Percentiles rank a stretch among this genome's conserved stretches.
Conservation (phyloP, 148 eudicot species). For the Heliosperma pusillum region DNA sequence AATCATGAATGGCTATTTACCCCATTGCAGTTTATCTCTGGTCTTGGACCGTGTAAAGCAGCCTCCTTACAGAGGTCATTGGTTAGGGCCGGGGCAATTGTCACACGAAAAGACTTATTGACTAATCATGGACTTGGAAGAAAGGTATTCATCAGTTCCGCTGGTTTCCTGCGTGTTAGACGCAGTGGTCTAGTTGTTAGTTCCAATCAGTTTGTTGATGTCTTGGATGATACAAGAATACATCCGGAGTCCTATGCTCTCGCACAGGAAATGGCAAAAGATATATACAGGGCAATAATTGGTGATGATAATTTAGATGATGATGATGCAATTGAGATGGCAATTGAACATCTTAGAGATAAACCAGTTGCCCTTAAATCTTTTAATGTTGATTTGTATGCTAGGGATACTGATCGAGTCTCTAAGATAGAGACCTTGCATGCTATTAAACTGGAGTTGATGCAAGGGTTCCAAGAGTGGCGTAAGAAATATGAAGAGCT, state of each 20-base stretch:
- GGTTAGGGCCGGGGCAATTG: slow-evolving; percentile 70
- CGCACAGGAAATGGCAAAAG: slow-evolving; percentile 95
- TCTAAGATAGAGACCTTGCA: slow-evolving; percentile 72
- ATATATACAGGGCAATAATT: slow-evolving; percentile 55
- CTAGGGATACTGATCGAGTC: slow-evolving; percentile 41
- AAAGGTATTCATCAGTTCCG: slow-evolving; percentile 83
- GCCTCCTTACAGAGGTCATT: slow-evolving; percentile 83
- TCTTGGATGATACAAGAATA: slow-evolving; percentile 96
- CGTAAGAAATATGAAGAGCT: slow-evolving; percentile 69
- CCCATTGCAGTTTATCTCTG: slow-evolving; percentile 90
- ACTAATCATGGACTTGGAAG: slow-evolving; percentile 77
- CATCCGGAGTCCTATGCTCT: slow-evolving; percentile 93
- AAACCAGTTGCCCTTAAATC: slow-evolving; percentile 57
- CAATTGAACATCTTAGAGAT: slow-evolving; percentile 89
- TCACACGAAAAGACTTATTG: slow-evolving; percentile 72
- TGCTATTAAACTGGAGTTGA: slow-evolving; percentile 69
- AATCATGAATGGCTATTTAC: slow-evolving; percentile 97
- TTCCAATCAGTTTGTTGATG: slow-evolving; percentile 74
- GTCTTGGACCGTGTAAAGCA: slow-evolving; percentile 96
- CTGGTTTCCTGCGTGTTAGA: slow-evolving; percentile 89
- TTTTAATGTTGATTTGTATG: slow-evolving; percentile 64
- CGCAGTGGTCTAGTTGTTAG: slow-evolving; percentile 82
- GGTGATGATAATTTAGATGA: slow-evolving; percentile 74
- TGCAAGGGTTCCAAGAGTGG: slow-evolving; percentile 93
- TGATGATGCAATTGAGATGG: slow-evolving; percentile 81